Evolutionary conservation across 2,329 filamentous ascomycete genomes (phyloP), one percentile per base, ranked within the genome.

Genomic region (Tolypocladium tundrense): DNA sequence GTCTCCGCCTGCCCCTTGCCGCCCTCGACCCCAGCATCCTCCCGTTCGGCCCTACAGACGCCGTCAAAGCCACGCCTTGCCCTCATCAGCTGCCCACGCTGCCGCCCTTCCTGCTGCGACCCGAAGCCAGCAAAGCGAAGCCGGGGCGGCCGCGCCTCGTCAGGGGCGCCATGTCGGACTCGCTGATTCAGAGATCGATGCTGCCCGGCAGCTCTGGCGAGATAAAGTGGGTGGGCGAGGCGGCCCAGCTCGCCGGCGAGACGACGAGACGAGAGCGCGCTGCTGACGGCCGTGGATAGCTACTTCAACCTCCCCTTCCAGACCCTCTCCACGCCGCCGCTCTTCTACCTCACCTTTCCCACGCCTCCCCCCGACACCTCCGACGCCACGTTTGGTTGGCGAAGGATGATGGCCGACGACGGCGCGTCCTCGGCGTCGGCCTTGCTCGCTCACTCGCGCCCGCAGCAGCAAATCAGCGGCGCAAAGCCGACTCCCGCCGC

Each of bases 231-330:
- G 60, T 54, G 13, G 10, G 16, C 19, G 50, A 3, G 33, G n/a
- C 27, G 31, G 13, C 21, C 24, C 35, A 27, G 27, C 27, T 27
- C 21, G 19, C 33, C 16, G n/a, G 11, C 13, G 16, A 35, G 7
- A 35, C 13, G 4, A 11, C 5, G 1, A 41, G 39, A 39, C 56
- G 60, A 37, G 63, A 41, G 14, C 48, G 31, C 6, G 19, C 16
- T 57, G 48, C 61, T 61, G 19, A 62, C 41, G 31, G 35, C 10
- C 16, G 0, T 35, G 39, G 5, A 6, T 51, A 73, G 71, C 53
- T 73, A 73, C 58, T 73, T 72, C 41, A 68, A 65, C 45, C 61
- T 72, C 21, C 63, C 68, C 6, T 57, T 64, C 5, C 56, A 59
- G 39, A 54, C 62, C 2, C 48, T 62, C 2, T 52, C 61, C 24